Base-by-base conservation (phyloP, 2,329 filamentous ascomycete species). In the Domatiomyces catenatus region DNA sequence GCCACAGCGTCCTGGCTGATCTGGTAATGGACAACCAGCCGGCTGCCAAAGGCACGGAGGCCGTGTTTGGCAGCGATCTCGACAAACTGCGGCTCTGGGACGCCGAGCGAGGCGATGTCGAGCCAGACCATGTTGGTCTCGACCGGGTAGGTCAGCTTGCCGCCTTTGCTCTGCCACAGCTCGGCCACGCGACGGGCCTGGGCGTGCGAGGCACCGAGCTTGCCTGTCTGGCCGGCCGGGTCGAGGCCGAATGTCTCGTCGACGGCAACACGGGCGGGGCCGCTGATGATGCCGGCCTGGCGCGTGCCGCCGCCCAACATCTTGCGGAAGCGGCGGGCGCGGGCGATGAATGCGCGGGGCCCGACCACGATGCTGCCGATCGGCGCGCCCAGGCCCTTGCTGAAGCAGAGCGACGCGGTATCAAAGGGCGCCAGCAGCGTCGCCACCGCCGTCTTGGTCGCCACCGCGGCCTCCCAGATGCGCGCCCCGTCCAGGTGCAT, bases 111-210 rank as follows among this genome's bases (percentile, higher is more conserved):
- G 26, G 79, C 75, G 15, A 92, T 69, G 64, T 93, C 82, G 52
- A 93, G 62, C 86, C 86, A 94, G 32, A 86, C 79, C 85, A 94
- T 93, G 67, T 94, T 94, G n/a, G 87, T 93, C 62, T 94, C 81
- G 1, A 84, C 81, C 0, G 84, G 82, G 52, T 81, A 73, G 18
- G 73, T 66, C 51, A 87, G 67, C 66, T 76, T 78, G 1, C 86
- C 87, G 3, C 86, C 86, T 48, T 81, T 70, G 15, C 68, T 69
- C 4, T 71, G 75, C 87, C 87, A 94, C 56, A 84, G 65, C 28
- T 71, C 68, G 22, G 75, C 79, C 20, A 89, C 71, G 58, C 70
- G 70, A 64, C 75, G 75, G 2, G 85, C 84, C 26, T 75, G 75
- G 46, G 68, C 67, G 64, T 90, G 84, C 7, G 75, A 77, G 47